Percentiles rank a stretch among this genome's conserved stretches.
Evolutionary conservation across 2,329 filamentous ascomycete genomes (phyloP).

Genomic region (Clonostachys chloroleuca): DNA sequence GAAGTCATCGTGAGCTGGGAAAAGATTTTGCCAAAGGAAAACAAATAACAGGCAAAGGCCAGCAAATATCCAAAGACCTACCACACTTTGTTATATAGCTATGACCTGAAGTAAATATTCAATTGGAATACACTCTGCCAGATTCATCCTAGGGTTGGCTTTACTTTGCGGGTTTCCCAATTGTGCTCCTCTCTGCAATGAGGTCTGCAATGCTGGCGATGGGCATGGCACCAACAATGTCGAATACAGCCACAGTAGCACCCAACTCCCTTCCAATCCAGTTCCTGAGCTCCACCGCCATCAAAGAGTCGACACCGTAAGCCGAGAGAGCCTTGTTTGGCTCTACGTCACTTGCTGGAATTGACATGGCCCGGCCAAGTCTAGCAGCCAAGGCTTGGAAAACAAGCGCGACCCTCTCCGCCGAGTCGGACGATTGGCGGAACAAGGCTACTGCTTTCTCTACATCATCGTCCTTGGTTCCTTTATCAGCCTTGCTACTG

Average conservation of each 20-base stretch:
- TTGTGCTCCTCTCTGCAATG: neutral
- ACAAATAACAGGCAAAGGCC: no score
- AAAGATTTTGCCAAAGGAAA: no score
- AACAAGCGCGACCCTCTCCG: neutral
- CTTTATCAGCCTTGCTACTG: neutral
- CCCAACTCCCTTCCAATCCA: constrained; percentile 40
- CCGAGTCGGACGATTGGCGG: neutral
- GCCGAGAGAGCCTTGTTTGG: constrained; percentile 27
- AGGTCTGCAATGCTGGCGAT: neutral
- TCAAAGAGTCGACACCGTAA: constrained; percentile 48
- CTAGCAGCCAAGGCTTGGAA: neutral
- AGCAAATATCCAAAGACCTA: no score
- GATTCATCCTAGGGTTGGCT: no score
- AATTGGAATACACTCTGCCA: no score
- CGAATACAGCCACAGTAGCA: constrained; percentile 39
- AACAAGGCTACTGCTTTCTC: neutral
- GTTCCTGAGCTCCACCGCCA: constrained; percentile 43
- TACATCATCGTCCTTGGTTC: neutral
- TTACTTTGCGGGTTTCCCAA: neutral
- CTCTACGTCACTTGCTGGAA: constrained; percentile 37
- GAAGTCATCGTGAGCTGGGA: no score
- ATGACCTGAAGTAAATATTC: no score
- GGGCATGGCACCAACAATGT: constrained; percentile 36
- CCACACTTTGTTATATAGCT: no score
- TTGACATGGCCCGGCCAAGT: constrained; percentile 26